Conservation (phyloP, 768 basidiomycete species). For the Tricholoma matsutake region DNA sequence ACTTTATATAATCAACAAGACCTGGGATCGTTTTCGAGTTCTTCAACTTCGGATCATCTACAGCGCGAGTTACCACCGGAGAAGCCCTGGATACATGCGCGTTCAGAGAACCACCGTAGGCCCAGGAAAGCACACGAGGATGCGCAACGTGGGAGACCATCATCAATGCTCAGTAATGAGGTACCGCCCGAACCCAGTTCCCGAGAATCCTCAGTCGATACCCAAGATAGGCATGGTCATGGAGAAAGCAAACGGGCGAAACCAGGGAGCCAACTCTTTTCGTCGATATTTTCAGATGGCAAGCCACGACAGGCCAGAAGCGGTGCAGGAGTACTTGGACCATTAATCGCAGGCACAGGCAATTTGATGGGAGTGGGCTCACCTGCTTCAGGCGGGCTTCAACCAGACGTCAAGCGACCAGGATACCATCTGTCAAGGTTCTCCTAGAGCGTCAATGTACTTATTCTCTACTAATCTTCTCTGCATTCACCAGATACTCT, state of each 20-base stretch:
- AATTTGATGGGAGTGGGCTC: conserved; percentile 61
- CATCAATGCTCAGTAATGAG: neutral
- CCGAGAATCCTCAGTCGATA: neutral
- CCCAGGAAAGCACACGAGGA: neutral
- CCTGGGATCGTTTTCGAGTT: conserved; percentile 4
- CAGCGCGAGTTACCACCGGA: conserved; percentile 1
- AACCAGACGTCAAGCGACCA: conserved; percentile 58
- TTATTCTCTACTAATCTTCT: neutral
- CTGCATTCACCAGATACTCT: conserved; percentile 19
- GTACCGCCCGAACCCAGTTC: neutral
- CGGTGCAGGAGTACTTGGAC: conserved; percentile 63
- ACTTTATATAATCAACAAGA: conserved; percentile 54
- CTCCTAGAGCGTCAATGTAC: neutral
- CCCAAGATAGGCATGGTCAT: neutral
- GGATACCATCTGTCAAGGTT: conserved; percentile 70
- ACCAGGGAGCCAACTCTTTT: conserved; percentile 2
- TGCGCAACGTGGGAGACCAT: neutral
- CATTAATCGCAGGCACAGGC: conserved; percentile 68
- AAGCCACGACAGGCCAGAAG: conserved; percentile 37
- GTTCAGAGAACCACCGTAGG: neutral
- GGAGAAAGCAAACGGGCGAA: neutral
- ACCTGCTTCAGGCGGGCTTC: conserved; percentile 42
- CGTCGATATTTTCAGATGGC: conserved; percentile 6
- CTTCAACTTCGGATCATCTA: conserved; percentile 16
- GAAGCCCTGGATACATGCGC: neutral